Base-by-base conservation (phyloP, 352 stramenopile species). In the Globisporangium parvum region DNA sequence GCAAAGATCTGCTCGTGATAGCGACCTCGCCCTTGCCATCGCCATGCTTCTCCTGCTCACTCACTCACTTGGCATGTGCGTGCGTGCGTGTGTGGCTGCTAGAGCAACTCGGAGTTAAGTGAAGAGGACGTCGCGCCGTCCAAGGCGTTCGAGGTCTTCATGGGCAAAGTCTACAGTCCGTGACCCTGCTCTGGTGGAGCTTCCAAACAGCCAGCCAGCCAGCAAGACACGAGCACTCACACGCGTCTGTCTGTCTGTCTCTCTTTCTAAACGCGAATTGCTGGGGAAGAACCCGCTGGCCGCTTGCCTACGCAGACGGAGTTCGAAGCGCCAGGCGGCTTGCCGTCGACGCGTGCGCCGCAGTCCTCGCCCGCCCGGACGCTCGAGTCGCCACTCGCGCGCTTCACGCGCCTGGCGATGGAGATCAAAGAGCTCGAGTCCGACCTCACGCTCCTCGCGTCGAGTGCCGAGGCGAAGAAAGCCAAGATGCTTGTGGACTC, bases 161-260 rank as follows among this genome's bases (percentile, higher is more conserved):
- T 91, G 80, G 80, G 80, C 64, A 91, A 88, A 71, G 69, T 91
- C 39, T 91, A 91, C 68, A 88, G 80, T 91, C 31, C 31, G 31
- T 37, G 11, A 8, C 11, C 31, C 6, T 37, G 31, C 31, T 12
- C 6, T 37, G 31, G 31, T 37, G 6, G 31, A 48, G 60, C 23
- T 24, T 51, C 46, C 5, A 26, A 12, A 0, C 12, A 33, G 20
- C 18, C n/a, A 28, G 9, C 66, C 73, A 41, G 5, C 6, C 48
- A 6, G 12, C 21, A 14, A n/a, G n/a, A n/a, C n/a, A n/a, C n/a
- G n/a, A n/a, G n/a, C n/a, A n/a, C n/a, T 10, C 23, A 37, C 45
- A 50, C 45, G 0, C 24, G 14, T 26, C 10, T 37, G 5, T 46
- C 17, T 31, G 2, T 55, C 24, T 55, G 11, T 1, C 24, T 68